phyloP scores from a whole-genome alignment of 257 asterid genomes.

The Verbena officinalis region DNA sequence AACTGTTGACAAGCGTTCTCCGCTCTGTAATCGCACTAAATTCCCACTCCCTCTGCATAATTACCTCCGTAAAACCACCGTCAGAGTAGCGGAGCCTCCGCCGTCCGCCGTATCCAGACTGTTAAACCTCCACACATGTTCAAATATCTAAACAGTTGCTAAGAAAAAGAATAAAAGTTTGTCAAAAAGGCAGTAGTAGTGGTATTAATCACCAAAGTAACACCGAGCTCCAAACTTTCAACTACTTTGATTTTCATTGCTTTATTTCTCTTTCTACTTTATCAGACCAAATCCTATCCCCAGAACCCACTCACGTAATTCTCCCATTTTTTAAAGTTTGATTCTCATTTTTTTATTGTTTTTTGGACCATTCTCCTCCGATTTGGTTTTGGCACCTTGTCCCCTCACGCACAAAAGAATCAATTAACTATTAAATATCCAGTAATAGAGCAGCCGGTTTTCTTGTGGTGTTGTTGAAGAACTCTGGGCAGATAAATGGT shows the following conservation, averaged over 20 bases:
- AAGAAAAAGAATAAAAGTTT: neutral
- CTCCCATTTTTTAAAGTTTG: neutral
- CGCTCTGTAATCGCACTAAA: slow-evolving; percentile 4
- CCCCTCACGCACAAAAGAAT: slow-evolving; percentile 14
- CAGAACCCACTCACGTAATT: slow-evolving; percentile 18
- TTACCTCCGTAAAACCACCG: slow-evolving; percentile 24
- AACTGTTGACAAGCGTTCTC: slow-evolving; percentile 17
- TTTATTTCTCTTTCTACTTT: slow-evolving; percentile 30
- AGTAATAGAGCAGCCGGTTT: slow-evolving; percentile 15
- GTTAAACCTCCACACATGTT: neutral
- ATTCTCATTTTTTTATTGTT: neutral
- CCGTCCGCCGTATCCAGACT: slow-evolving; percentile 19
- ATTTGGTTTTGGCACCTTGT: slow-evolving; percentile 15
- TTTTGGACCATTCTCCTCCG: slow-evolving; percentile 12
- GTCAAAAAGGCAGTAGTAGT: slow-evolving; percentile 16
- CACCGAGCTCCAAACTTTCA: slow-evolving; percentile 28
- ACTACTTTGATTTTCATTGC: slow-evolving; percentile 16
- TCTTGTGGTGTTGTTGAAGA: slow-evolving; percentile 13
- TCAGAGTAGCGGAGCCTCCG: slow-evolving; percentile 10
- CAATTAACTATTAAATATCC: slow-evolving; percentile 7
- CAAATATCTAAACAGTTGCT: neutral
- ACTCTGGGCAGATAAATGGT: slow-evolving; percentile 30
- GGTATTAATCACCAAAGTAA: neutral
- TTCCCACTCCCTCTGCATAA: neutral
- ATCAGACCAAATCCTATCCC: slow-evolving; percentile 37